A percentile compares a stretch with the other conserved stretches of the same genome.
These are phyloP conservation scores for Anthracocystis setariae DNA, from an alignment of 1,284 basidiomycete genomes.

Conservation along the genomic window DNA sequence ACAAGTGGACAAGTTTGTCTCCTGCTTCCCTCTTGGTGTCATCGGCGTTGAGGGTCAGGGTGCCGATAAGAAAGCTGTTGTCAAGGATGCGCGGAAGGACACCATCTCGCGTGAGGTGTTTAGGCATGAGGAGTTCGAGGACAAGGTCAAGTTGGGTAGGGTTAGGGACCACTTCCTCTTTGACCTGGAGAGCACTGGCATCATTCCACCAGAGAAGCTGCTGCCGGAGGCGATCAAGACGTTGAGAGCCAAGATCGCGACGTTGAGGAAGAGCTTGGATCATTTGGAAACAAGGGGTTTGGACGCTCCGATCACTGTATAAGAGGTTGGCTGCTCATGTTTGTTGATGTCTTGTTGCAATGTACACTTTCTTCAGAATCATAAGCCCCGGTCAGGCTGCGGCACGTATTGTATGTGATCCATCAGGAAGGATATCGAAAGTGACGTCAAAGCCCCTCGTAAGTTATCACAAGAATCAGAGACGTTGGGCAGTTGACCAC, in stretches of 20 bases:
- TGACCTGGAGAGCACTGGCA: conserved; percentile 87
- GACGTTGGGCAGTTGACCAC: background rate
- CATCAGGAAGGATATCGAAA: background rate
- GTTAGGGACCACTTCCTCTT: conserved; percentile 95
- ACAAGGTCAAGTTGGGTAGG: conserved; percentile 82
- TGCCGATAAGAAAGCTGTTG: conserved; percentile 74
- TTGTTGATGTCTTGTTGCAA: conserved; percentile 6
- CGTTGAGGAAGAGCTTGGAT: conserved; percentile 57
- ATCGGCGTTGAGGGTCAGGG: conserved; percentile 76
- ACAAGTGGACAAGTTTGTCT: conserved; percentile 78
- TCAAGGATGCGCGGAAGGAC: conserved; percentile 80
- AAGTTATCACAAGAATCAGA: background rate
- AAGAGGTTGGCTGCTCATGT: background rate
- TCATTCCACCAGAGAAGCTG: conserved; percentile 85
- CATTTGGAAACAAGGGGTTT: conserved; percentile 45
- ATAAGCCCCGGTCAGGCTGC: background rate
- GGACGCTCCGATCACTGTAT: conserved; percentile 29
- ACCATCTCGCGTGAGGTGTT: conserved; percentile 92
- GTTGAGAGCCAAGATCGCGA: conserved; percentile 81
- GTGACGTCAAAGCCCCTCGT: background rate
- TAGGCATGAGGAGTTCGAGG: conserved; percentile 89
- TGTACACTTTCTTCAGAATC: conserved; percentile 9
- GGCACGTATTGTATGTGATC: background rate
- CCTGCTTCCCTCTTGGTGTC: conserved; percentile 90
- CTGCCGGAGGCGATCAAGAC: conserved; percentile 83